Base-by-base conservation (phyloP, 2,329 filamentous ascomycete species). In the Paraconiothyrium brasiliense region DNA sequence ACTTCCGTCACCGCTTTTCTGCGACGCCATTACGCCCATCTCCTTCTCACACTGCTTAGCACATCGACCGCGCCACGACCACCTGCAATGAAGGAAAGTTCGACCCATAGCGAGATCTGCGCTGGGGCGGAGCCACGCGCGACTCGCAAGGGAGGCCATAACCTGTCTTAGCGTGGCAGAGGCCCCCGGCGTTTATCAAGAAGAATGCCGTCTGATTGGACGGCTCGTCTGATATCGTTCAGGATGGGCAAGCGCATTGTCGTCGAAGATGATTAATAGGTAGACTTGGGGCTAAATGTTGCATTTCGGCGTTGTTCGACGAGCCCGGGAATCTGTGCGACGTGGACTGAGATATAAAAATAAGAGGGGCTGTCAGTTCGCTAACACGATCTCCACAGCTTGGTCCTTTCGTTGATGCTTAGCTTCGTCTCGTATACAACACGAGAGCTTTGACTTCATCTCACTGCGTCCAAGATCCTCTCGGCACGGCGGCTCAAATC, bases 1-100 rank as follows among this genome's bases (percentile, higher is more conserved):
- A 24, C 20, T 20, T 48, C 11, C 46, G 46, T 48, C 46, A 48
- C 46, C 24, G 46, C 46, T 48, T 16, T 30, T 48, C 43, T 48
- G 24, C 20, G 24, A 24, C 43, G 43, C 39, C 39, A n/a, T n/a
- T 4, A 47, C 44, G 22, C 44, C 44, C 6, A 46, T 22, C 22
- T 32, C 46, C 46, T 27, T 30, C 22, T 32, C 16, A 48, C 24
- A 48, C 10, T 14, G 10, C 7, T 4, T 27, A 30, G 27, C 16
- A 30, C 16, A 48, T 5, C 27, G 24, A 30, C 22, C 11, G 46
- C 46, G 22, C 46, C 46, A 30, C 20, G 20, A 7, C 43, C 43
- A 20, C 20, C 43, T 13, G 8, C n/a, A 11, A 13, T 46, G 20
- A 11, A 10, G 43, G 8, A 24, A 24, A 46, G 20, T 22, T 22